These are phyloP conservation scores for Yamadazyma oceani DNA, from an alignment of 1,139 yeast genomes.

Conservation along the genomic window DNA sequence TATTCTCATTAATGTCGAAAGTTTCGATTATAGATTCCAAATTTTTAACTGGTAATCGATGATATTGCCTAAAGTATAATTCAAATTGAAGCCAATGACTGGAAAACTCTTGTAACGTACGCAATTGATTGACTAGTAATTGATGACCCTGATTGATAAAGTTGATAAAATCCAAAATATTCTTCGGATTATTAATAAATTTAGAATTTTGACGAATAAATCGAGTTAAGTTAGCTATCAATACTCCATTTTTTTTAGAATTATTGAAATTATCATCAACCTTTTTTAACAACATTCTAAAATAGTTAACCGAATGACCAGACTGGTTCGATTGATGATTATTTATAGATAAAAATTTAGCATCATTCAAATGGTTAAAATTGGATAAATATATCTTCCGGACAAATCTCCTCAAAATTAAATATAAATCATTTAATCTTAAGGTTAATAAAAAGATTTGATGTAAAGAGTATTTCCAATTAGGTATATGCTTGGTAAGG, in stretches of 20 bases:
- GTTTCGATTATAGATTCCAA: not conserved
- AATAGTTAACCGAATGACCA: constrained; percentile 21
- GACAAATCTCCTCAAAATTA: constrained; percentile 43
- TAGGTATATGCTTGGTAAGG: constrained; percentile 16
- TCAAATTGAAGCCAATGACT: constrained; percentile 37
- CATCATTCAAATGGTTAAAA: constrained; percentile 39
- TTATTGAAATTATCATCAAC: constrained; percentile 47
- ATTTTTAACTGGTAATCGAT: constrained; percentile 12
- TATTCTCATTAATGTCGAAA: no score
- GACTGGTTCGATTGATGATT: constrained; percentile 4
- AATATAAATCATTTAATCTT: constrained; percentile 48
- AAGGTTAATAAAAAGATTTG: constrained; percentile 46
- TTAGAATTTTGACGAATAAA: constrained; percentile 47
- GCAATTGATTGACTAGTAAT: constrained; percentile 24
- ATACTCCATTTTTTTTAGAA: constrained; percentile 51
- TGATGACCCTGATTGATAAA: constrained; percentile 33
- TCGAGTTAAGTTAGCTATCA: constrained; percentile 51
- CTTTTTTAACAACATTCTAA: constrained; percentile 30
- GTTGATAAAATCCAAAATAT: constrained; percentile 39
- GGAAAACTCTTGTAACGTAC: constrained; percentile 35
- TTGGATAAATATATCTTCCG: constrained; percentile 45
- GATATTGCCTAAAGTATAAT: constrained; percentile 34
- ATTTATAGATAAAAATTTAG: constrained; percentile 32
- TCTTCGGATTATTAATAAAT: constrained; percentile 36
- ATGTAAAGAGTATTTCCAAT: constrained; percentile 40